Base-by-base conservation (phyloP, 2,329 filamentous ascomycete species). In the Mycosphaerella sp. region DNA sequence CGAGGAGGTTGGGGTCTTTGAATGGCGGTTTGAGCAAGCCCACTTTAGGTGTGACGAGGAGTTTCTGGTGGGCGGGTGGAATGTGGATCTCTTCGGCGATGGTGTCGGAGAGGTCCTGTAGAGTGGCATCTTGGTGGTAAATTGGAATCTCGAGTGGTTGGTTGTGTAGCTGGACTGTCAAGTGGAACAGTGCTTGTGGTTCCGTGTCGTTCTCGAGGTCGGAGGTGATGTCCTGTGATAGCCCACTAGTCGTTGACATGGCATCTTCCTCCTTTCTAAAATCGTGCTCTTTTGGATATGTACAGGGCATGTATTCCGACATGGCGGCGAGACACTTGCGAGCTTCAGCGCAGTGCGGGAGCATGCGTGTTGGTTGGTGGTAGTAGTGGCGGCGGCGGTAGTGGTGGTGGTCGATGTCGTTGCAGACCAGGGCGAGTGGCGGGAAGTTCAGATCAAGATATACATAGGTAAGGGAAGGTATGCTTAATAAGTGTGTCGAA, bases 11-110 rank as follows among this genome's bases (percentile, higher is more conserved):
- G 0, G 80, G 74, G 57, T 84, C 73, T 64, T 79, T 79, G 71
- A 85, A 82, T 0, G 84, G 83, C 0, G 76, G 72, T 58, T 82
- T 85, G 21, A 86, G 74, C 1, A 87, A 71, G 25, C 82, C 82
- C 6, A 79, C 71, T 63, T 85, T 86, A 37, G 83, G 76, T 12
- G 81, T 75, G 58, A 87, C 75, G 55, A 77, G 70, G 64, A 86
- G 76, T 65, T 88, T 88, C 63, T 87, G 84, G 67, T 87, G 82
- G 8, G 73, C 66, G 0, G 70, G 67, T 0, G 84, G 83, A 48
- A 88, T 80, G 44, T 74, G 76, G 47, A 87, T 75, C 2, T 69
- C 66, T 39, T 70, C 65, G 50, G 78, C 73, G 59, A 87, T 79
- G 54, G 76, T 72, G 44, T 74, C 66, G 40, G 82, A 82, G 34